Percentiles rank a stretch among this genome's conserved stretches.
phyloP scores from a whole-genome alignment of 805 yeast species.

The Yarrowia porcina region DNA sequence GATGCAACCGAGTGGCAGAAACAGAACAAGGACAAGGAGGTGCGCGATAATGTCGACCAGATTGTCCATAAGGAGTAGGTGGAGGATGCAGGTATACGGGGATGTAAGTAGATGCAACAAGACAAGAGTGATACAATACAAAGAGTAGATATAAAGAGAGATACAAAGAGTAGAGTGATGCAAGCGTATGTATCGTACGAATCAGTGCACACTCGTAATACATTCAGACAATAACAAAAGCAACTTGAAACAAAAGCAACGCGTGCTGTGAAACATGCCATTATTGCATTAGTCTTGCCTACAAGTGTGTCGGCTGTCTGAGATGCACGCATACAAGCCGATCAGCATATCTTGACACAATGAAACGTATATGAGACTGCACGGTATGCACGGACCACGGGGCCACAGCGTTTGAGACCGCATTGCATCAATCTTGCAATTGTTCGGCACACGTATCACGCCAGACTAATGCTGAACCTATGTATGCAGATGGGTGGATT shows the following conservation, averaged over 20 bases:
- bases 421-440: background rate
- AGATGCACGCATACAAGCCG: background rate
- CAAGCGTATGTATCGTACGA: no score
- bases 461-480: no score
- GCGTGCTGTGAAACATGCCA: no score
- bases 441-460: background rate
- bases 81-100: no score
- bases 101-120: no score
- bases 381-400: background rate
- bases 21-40: slow-evolving; percentile 25
- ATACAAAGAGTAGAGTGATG: no score
- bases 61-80: slow-evolving; percentile 1
- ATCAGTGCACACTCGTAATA: background rate
- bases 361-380: background rate
- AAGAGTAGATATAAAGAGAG: no score
- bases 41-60: slow-evolving; percentile 10
- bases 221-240: no score
- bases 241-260: no score
- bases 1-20: slow-evolving; percentile 41
- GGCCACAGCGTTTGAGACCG: background rate
- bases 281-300: no score
- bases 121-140: no score
- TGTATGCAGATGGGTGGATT: no score
- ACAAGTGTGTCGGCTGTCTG: background rate
- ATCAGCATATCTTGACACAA: slow-evolving; percentile 2